Base-by-base conservation (phyloP, 2,329 filamentous ascomycete genomes). In the Trichophyton mentagrophytes region DNA sequence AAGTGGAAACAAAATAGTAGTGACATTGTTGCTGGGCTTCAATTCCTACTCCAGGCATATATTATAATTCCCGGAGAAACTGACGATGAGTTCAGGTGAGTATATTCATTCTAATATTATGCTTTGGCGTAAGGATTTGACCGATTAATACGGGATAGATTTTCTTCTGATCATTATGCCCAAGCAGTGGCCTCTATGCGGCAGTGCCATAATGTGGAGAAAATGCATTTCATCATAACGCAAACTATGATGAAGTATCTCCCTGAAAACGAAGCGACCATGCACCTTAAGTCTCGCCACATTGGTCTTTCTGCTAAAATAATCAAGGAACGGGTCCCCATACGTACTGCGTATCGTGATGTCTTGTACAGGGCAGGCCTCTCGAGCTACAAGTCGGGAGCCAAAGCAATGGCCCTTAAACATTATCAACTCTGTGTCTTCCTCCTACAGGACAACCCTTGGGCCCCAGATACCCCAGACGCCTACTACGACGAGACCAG, bases 171-270 rank as follows among this genome's bases (percentile, higher is more conserved):
- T 71, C 84, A 91, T 59, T 95, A 95, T 68, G 81, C 90, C 58
- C 85, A 88, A 69, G 89, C 89, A 15, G 85, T 89, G 4, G 78
- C 82, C 13, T 80, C 82, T 3, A 76, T 96, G 58, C 83, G 82
- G 64, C 85, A 91, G 69, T 85, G 83, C 68, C 77, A 75, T 57
- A 84, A 87, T 60, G 76, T 82, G 22, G 78, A 82, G 20, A 87
- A 88, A 66, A 96, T 96, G 91, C 90, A 96, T 72, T 96, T 91
- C 67, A 84, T 90, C 53, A 89, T 96, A 67, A 87, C 89, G 0
- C 86, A 89, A 69, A 87, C 86, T 0, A 82, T 96, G 65, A 83
- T 91, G 71, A 87, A 88, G 66, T 86, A 90, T 66, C 83, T 76
- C 22, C 75, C 77, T 6, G 73, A 81, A 25, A 85, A 90, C 62